Base-by-base conservation (phyloP, 179 eudicot species). In the Vitellaria paradoxa region DNA sequence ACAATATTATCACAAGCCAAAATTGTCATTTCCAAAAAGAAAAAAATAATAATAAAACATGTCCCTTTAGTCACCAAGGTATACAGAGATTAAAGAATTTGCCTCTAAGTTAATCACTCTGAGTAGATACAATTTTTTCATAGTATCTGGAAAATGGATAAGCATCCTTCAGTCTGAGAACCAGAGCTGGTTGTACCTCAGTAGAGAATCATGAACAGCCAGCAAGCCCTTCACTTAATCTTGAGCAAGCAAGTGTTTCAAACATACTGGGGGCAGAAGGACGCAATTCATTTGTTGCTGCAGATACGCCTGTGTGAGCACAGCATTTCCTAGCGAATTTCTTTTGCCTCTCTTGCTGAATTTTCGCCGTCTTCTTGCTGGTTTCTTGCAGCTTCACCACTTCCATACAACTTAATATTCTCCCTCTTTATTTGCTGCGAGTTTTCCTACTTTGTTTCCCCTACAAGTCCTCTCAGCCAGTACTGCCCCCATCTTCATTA, bases 281-380 rank as follows among this genome's bases (percentile, higher is more conserved):
- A 13, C 98, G 97, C 73, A 96, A 81, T 73, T 96, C 99, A 68
- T 96, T 96, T 97, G 93, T 88, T 78, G 98, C 93, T 18, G 91
- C 93, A 70, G 97, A 92, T 74, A 93, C 94, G 81, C 99, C 99
- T 96, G 83, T n/a, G n/a, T n/a, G n/a, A n/a, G n/a, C n/a, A n/a
- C n/a, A n/a, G n/a, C n/a, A n/a, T n/a, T n/a, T n/a, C n/a, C n/a
- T n/a, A n/a, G n/a, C n/a, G n/a, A n/a, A n/a, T n/a, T n/a, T n/a
- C n/a, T n/a, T n/a, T n/a, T n/a, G n/a, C n/a, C n/a, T n/a, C n/a
- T n/a, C n/a, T n/a, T n/a, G n/a, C n/a, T n/a, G n/a, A n/a, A n/a
- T n/a, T n/a, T n/a, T n/a, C n/a, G n/a, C n/a, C n/a, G n/a, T n/a
- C n/a, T n/a, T n/a, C n/a, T n/a, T n/a, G n/a, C n/a, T n/a, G n/a